phyloP scores from a whole-genome alignment of 176 grass and related monocot species.

The Carex parvula region DNA sequence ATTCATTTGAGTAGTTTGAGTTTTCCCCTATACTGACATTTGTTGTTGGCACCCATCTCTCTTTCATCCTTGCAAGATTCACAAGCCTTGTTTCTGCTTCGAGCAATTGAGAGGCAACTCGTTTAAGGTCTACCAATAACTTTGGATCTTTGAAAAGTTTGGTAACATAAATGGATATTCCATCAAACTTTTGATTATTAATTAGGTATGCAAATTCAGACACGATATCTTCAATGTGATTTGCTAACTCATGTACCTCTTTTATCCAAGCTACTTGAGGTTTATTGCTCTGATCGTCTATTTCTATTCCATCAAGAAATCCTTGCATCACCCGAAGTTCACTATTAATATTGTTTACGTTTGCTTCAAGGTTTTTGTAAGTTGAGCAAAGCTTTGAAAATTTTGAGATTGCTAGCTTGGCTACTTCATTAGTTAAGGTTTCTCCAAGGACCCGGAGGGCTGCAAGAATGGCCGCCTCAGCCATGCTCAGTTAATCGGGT shows the following conservation, averaged over 20 bases:
- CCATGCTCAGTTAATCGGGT: too few relatives aligned
- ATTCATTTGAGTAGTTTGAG: too few relatives aligned
- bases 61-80: background rate
- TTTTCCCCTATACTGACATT: background rate
- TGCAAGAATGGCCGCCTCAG: too few relatives aligned
- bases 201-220: conserved; percentile 28
- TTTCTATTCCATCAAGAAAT: conserved; percentile 13
- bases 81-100: background rate
- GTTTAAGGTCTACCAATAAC: background rate
- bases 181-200: background rate
- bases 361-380: background rate
- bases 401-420: background rate
- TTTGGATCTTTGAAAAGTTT: conserved; percentile 5
- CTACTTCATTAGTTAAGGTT: too few relatives aligned
- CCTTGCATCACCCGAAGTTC: conserved; percentile 32
- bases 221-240: conserved; percentile 37
- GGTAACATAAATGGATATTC: background rate
- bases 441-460: too few relatives aligned
- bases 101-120: conserved; percentile 22
- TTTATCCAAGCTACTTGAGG: conserved; percentile 14
- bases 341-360: conserved; percentile 11
- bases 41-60: background rate
- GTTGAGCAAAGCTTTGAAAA: background rate
- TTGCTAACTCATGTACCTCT: conserved; percentile 21
- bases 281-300: background rate